Evolutionary conservation across 2,329 filamentous ascomycete genomes (phyloP).

Genomic region (Diaporthe destruens): DNA sequence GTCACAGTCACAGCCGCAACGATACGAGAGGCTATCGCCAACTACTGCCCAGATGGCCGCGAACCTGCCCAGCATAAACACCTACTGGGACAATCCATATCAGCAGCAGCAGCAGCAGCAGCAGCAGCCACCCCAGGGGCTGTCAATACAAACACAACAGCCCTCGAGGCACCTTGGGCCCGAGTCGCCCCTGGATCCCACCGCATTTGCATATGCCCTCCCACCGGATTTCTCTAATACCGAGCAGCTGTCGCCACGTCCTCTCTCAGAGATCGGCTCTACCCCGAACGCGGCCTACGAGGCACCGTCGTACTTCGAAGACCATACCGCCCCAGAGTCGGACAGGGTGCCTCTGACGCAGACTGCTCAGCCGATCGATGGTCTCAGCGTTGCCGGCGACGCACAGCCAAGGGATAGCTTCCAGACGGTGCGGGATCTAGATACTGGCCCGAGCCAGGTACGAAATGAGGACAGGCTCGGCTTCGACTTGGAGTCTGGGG

Average conservation of each 20-base stretch:
- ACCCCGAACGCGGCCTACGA: constrained; percentile 43
- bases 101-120: constrained; percentile 47
- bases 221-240: constrained; percentile 58
- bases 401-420: constrained; percentile 66
- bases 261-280: constrained; percentile 46
- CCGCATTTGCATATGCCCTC: constrained; percentile 66
- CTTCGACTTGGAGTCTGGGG: constrained; percentile 69
- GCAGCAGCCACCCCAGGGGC: constrained; percentile 7
- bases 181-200: constrained; percentile 65
- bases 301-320: constrained; percentile 42
- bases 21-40: constrained; percentile 43
- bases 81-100: constrained; percentile 65
- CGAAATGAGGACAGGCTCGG: constrained; percentile 67
- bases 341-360: constrained; percentile 70
- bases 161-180: constrained; percentile 48
- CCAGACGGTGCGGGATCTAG: constrained; percentile 67
- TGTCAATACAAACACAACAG: constrained; percentile 9
- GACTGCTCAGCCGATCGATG: constrained; percentile 67
- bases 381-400: constrained; percentile 55
- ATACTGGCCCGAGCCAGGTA: constrained; percentile 65
- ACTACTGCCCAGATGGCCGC: constrained; percentile 50
- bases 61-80: constrained; percentile 59
- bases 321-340: constrained; percentile 62
- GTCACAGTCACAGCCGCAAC: constrained; percentile 28
- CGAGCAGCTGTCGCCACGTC: constrained; percentile 42